A percentile compares a stretch with the other conserved stretches of the same genome.
These are phyloP conservation scores for Styphnolobium japonicum DNA, from an alignment of 306 rosid species.

Conservation along the genomic window DNA sequence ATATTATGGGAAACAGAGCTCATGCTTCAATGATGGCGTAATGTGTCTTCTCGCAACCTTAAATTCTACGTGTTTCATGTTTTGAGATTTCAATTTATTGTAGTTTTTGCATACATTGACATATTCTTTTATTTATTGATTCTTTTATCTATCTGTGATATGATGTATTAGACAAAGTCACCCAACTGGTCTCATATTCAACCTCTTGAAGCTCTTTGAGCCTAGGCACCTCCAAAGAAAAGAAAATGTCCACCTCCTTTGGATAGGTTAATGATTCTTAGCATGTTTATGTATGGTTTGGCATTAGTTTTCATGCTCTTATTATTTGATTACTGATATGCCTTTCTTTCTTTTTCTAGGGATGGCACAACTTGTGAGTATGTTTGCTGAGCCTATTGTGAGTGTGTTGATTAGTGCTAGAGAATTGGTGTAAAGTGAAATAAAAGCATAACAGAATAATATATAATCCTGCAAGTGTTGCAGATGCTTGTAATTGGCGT, in stretches of 20 bases:
- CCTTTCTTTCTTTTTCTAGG: constrained; percentile 35
- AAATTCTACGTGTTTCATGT: no score
- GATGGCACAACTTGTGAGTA: constrained; percentile 60
- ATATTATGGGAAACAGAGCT: constrained; percentile 81
- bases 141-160: no score
- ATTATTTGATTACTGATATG: not conserved
- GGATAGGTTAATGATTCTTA: constrained; percentile 29
- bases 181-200: constrained; percentile 71
- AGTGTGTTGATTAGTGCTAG: no score
- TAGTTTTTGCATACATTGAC: no score
- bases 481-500: not conserved
- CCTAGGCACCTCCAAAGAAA: constrained; percentile 76
- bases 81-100: no score
- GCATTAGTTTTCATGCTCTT: not conserved
- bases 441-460: not conserved
- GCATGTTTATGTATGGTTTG: not conserved
- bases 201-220: constrained; percentile 70
- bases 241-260: constrained; percentile 64
- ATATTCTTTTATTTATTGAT: no score
- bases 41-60: no score
- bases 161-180: constrained; percentile 83
- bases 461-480: not conserved
- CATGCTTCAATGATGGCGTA: constrained; percentile 97
- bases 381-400: constrained; percentile 65
- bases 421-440: not conserved